Evolutionary conservation across 2,329 filamentous ascomycete genomes (phyloP), one percentile per base, ranked within the genome.

Genomic region (Cryphonectria radicalis): DNA sequence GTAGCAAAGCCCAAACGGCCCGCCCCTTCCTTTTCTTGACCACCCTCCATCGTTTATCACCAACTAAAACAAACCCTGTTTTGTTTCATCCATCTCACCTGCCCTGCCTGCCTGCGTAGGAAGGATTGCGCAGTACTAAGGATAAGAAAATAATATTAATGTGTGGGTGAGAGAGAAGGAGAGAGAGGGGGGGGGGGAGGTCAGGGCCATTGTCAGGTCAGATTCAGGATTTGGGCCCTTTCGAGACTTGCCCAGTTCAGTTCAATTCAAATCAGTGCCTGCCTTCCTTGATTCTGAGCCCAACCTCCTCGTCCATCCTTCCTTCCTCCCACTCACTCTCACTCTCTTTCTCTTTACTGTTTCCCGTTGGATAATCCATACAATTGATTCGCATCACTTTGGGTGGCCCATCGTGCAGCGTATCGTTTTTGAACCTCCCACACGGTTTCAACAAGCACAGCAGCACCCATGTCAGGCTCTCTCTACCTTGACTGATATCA

Each of bases 61-160:
- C 43, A 50, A n/a, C 22, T 22, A 50, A 50, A 50, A 19, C 28
- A 28, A 28, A 32, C 55, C 55, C 55, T 57, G 25, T 11, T 14
- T 28, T 59, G 55, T 59, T 59, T 59, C 55, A 59, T 59, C 55
- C 55, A 17, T 59, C 28, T 59, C 55, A 59, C 55, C 8, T 50
- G 46, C 6, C n/a, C 28, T 19, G 28, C 28, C 28, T 28, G 28
- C 28, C 28, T 28, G 55, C 25, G 25, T 2, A 8, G 55, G 55
- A 59, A 59, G 55, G 28, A 59, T 59, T 35, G 10, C 22, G 11
- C 10, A 40, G 46, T 50, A n/a, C 19, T 50, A 50, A 50, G 46
- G 46, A n/a, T 6, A 10, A n/a, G 10, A 50, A 11, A 59, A 32
- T 14, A 19, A 32, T 4, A 57, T 7, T 14, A 28, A 32, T 28